Conservation (phyloP, 164 flowering plant species). For the Protea cynaroides region DNA sequence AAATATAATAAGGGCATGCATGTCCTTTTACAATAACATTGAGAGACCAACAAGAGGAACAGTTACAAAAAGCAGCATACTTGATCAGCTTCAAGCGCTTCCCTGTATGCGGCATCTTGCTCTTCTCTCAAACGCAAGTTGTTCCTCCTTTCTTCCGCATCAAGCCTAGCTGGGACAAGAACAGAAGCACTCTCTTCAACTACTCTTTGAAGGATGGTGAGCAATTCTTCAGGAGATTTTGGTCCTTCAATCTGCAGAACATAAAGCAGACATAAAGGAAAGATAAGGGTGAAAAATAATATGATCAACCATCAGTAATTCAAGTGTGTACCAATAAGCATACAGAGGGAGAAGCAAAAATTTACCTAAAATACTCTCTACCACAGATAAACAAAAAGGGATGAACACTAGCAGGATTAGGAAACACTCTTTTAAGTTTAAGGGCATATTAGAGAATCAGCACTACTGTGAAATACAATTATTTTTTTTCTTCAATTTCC, state of each 20-base stretch:
- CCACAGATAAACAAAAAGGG: neutral
- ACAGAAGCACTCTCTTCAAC: constrained; percentile 86
- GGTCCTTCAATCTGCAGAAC: constrained; percentile 82
- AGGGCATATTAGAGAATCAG: neutral
- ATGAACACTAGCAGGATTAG: too few relatives aligned
- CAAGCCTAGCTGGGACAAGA: constrained; percentile 81
- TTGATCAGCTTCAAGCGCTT: constrained; percentile 98
- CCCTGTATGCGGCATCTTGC: constrained; percentile 96
- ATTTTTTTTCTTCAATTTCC: neutral
- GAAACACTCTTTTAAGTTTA: neutral
- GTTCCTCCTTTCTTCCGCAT: constrained; percentile 91
- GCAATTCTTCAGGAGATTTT: constrained; percentile 76
- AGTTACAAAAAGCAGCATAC: constrained; percentile 31
- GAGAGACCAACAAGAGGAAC: neutral
- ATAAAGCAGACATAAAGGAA: constrained; percentile 1
- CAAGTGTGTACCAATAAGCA: neutral
- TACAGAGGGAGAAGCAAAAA: neutral
- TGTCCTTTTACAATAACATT: neutral
- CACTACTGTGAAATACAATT: neutral
- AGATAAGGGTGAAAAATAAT: neutral
- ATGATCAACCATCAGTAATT: neutral
- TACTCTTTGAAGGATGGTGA: constrained; percentile 67
- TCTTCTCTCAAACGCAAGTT: constrained; percentile 85
- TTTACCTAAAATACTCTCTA: neutral
- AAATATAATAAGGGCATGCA: neutral